Evolutionary conservation across 139 green algal species (phyloP).

Genomic region (Ettlia oleoabundans): DNA sequence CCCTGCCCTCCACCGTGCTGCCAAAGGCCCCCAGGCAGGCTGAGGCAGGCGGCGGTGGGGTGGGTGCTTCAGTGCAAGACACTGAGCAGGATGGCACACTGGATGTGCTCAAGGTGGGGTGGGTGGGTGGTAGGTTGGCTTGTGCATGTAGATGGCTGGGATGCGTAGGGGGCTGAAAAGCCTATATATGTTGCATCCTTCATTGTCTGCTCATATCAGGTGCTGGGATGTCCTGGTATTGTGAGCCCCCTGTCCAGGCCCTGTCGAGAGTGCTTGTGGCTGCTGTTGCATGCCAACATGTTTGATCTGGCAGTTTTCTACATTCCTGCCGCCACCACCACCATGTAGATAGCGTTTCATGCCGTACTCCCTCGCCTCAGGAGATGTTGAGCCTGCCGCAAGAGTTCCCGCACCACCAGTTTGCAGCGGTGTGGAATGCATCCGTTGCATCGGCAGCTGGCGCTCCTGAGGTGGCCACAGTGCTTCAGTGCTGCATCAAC

Average conservation of each 20-base stretch:
- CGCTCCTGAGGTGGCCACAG: background rate
- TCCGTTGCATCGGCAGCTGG: conserved; percentile 31
- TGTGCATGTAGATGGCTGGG: too few relatives aligned
- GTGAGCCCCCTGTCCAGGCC: too few relatives aligned
- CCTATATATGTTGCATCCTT: too few relatives aligned
- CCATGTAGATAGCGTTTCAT: conserved; percentile 6
- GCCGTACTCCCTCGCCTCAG: conserved; percentile 35
- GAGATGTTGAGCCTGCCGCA: conserved; percentile 64
- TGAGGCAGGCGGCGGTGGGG: background rate
- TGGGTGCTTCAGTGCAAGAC: too few relatives aligned
- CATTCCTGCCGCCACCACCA: background rate
- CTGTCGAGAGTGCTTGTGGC: too few relatives aligned
- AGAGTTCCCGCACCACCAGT: background rate
- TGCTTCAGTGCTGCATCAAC: conserved; percentile 33
- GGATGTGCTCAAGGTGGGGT: conserved; percentile 28
- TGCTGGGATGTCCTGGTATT: too few relatives aligned
- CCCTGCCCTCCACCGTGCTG: conserved; percentile 18
- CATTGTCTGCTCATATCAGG: too few relatives aligned
- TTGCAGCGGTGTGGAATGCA: conserved; percentile 37
- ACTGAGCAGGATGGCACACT: background rate
- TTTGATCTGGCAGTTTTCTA: too few relatives aligned
- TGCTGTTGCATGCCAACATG: too few relatives aligned
- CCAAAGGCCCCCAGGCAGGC: background rate
- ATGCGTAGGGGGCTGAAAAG: too few relatives aligned
- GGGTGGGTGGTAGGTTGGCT: too few relatives aligned